A percentile compares a stretch with the other conserved stretches of the same genome.
Evolutionary conservation across 352 stramenopile genomes (phyloP).

Genomic region (Phytophthora ramorum): DNA sequence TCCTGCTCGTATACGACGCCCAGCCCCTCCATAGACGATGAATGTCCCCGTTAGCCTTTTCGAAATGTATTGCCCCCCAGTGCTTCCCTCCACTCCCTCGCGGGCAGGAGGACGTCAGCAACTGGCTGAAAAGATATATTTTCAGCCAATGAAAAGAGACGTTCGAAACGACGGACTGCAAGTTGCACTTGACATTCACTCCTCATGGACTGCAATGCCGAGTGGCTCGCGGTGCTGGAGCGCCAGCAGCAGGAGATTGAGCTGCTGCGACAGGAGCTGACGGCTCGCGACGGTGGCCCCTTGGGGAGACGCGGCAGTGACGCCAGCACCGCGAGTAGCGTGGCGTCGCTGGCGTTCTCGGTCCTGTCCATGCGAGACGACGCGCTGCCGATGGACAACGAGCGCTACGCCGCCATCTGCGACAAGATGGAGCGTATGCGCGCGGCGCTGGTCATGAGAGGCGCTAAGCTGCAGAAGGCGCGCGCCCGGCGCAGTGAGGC

Average conservation of each 20-base stretch:
- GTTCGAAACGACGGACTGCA: not conserved
- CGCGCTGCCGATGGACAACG: conserved; percentile 38
- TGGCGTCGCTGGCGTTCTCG: conserved; percentile 36
- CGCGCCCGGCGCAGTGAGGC: conserved; percentile 34
- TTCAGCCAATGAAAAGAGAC: conserved; percentile 13
- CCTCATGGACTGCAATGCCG: conserved; percentile 18
- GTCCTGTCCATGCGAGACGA: conserved; percentile 24
- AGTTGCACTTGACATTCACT: not conserved
- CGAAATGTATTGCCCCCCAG: conserved; percentile 24
- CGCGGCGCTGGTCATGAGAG: conserved; percentile 35
- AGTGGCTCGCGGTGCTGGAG: conserved; percentile 56
- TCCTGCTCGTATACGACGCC: conserved; percentile 84
- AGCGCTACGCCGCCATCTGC: conserved; percentile 55
- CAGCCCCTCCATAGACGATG: conserved; percentile 65
- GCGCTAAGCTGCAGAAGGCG: conserved; percentile 44
- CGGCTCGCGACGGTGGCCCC: not conserved
- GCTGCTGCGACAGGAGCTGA: conserved; percentile 32
- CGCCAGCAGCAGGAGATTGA: conserved; percentile 60
- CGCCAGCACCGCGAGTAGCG: conserved; percentile 16
- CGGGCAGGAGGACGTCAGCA: not conserved
- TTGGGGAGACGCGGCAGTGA: conserved; percentile 15
- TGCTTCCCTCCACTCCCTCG: conserved; percentile 23
- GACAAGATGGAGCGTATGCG: conserved; percentile 46
- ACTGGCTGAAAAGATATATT: not conserved
- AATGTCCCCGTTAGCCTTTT: conserved; percentile 28